These are phyloP conservation scores for Eucalyptus regnans DNA, from an alignment of 345 rosid species.

Conservation along the genomic window DNA sequence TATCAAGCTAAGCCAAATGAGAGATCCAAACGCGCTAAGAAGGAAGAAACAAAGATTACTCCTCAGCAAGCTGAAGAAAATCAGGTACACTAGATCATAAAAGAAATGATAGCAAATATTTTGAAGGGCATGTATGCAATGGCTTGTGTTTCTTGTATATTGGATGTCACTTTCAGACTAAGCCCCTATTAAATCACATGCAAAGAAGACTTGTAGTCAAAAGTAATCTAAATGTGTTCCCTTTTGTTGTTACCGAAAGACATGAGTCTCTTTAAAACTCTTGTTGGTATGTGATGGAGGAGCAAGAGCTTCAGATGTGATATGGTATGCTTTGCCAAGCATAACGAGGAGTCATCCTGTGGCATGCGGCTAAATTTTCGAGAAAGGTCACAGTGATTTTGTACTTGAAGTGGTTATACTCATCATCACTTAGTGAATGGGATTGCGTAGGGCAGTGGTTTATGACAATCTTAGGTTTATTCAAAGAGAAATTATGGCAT, in stretches of 20 bases:
- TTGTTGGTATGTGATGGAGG: background rate
- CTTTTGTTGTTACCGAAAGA: background rate
- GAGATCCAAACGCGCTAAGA: conserved; percentile 79
- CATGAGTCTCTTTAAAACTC: background rate
- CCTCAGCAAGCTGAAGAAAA: conserved; percentile 50
- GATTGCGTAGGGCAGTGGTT: background rate
- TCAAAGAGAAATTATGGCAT: background rate
- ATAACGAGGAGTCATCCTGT: background rate
- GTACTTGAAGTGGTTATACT: background rate
- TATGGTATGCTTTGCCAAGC: background rate
- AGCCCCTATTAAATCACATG: background rate
- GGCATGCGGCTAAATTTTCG: background rate
- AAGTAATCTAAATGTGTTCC: background rate
- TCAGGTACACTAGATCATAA: conserved; percentile 22
- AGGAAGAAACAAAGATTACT: conserved; percentile 59
- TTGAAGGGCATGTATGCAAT: background rate
- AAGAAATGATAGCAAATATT: background rate
- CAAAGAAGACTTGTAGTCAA: background rate
- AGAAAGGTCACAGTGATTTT: background rate
- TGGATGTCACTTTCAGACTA: background rate
- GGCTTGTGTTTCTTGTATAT: background rate
- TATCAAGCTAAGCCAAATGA: conserved; percentile 86
- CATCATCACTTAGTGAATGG: background rate
- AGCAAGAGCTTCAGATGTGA: background rate
- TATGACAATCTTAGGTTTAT: background rate